Evolutionary conservation across 768 basidiomycete genomes (phyloP).

Genomic region (Leccinum broughii): DNA sequence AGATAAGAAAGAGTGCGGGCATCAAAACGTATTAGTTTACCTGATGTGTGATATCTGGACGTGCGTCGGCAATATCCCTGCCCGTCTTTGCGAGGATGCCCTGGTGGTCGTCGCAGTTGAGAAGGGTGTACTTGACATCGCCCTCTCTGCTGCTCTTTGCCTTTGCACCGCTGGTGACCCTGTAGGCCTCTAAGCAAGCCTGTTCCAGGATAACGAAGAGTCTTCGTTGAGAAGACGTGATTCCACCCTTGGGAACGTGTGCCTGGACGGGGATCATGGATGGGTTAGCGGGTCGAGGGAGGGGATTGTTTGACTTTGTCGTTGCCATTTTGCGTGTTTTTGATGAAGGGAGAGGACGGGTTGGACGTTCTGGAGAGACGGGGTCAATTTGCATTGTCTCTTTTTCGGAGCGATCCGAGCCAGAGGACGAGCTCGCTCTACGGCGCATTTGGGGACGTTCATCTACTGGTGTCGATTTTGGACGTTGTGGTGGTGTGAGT

Average conservation of each 20-base stretch:
- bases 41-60: constrained; percentile 99
- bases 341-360: constrained; percentile 58
- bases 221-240: constrained; percentile 57
- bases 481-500: constrained; percentile 59
- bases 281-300: constrained; percentile 61
- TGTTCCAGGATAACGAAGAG: constrained; percentile 91
- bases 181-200: constrained; percentile 95
- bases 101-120: constrained; percentile 99
- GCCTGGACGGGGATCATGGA: constrained; percentile 83
- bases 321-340: constrained; percentile 55
- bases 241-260: constrained; percentile 59
- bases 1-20: constrained; percentile 1
- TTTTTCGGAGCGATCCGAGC: constrained; percentile 36
- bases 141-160: constrained; percentile 53
- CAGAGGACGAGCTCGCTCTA: constrained; percentile 42
- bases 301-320: constrained; percentile 39
- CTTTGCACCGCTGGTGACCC: constrained; percentile 63
- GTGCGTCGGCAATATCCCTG: constrained; percentile 97
- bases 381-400: constrained; percentile 36
- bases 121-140: constrained; percentile 92
- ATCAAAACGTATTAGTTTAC: constrained; percentile 47
- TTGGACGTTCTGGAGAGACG: constrained; percentile 48
- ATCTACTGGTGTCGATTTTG: constrained; percentile 69
- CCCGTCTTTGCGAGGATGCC: constrained; percentile 97
- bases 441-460: constrained; percentile 54